Percentiles rank a stretch among this genome's conserved stretches.
These are phyloP conservation scores for Hevea brasiliensis DNA, from an alignment of 345 rosid species.

Conservation along the genomic window DNA sequence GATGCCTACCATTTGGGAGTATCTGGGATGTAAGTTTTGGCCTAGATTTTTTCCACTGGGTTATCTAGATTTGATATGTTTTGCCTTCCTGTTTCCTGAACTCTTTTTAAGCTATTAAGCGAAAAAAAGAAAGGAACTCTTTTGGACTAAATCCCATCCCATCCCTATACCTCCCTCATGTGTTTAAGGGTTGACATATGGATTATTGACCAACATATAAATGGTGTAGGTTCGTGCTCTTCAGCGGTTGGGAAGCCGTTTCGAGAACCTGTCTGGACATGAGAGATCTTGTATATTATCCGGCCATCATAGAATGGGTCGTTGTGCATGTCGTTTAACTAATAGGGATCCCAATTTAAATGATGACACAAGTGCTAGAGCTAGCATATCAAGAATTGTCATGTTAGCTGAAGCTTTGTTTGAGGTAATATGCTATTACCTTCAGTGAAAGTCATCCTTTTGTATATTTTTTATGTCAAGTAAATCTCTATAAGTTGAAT, in stretches of 20 bases:
- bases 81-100: conserved; percentile 9
- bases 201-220: conserved; percentile 10
- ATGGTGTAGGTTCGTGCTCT: conserved; percentile 79
- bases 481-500: conserved; percentile 33
- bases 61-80: not conserved
- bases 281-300: conserved; percentile 88
- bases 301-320: conserved; percentile 80
- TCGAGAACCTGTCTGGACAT: conserved; percentile 82
- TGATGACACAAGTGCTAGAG: conserved; percentile 74
- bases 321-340: conserved; percentile 67
- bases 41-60: not conserved
- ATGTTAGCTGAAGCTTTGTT: conserved; percentile 97
- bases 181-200: not conserved
- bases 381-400: conserved; percentile 95
- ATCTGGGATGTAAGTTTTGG: conserved; percentile 2
- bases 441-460: not conserved
- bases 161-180: not conserved
- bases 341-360: conserved; percentile 54
- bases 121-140: not conserved
- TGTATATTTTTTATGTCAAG: not conserved
- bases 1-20: not conserved
- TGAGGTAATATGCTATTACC: conserved; percentile 53
- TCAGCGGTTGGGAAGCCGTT: conserved; percentile 88
- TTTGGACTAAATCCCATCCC: not conserved
- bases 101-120: conserved; percentile 6